Evolutionary conservation across 352 stramenopile genomes (phyloP), one percentile per base, ranked within the genome.

Genomic region (Globisporangium paroecandrum): DNA sequence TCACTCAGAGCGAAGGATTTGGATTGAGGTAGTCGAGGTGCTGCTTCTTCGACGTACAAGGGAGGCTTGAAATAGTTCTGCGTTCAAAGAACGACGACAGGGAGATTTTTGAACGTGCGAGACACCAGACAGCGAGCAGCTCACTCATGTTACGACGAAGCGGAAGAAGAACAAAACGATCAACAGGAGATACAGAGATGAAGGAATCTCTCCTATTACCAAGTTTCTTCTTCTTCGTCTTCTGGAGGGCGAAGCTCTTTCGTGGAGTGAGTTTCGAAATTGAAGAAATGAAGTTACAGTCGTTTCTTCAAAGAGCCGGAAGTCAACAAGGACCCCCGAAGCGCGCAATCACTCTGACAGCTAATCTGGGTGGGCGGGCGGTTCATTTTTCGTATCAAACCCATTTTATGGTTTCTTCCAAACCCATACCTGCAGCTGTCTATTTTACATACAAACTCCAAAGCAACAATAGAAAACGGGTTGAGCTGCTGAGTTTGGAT

Each of bases 1-100:
- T 97, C 63, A 89, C 78, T 29, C 82, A 97, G 54, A 73, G 81
- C 4, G 87, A 96, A 73, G 89, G 89, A 22, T 97, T 97, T 64
- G 89, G 88, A 7, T 62, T 97, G 18, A 76, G 87, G 49, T 97
- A 84, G 68, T 24, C 18, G 22, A 7, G 29, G 29, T 32, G 1
- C 10, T 49, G 41, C 15, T 49, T 9, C 15, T 49, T 22, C 7
- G 41, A n/a, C 8, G 41, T n/a, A n/a, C 6, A 18, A 22, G 18
- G 41, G 18, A 49, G 41, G 15, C 41, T 7, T 20, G 41, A 47
- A 8, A 43, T 10, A 46, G 38, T 46, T 20, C 12, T 46, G 38
- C 38, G 41, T 49, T 49, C 15, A 49, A 49, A 49, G 41, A 47
- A 18, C 41, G 4, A 43, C 36, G 9, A 18, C 6, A 6, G n/a